A percentile compares a stretch with the other conserved stretches of the same genome.
These are phyloP conservation scores for Bipolaris bicolor DNA, from an alignment of 2,329 filamentous ascomycete genomes.

Conservation along the genomic window DNA sequence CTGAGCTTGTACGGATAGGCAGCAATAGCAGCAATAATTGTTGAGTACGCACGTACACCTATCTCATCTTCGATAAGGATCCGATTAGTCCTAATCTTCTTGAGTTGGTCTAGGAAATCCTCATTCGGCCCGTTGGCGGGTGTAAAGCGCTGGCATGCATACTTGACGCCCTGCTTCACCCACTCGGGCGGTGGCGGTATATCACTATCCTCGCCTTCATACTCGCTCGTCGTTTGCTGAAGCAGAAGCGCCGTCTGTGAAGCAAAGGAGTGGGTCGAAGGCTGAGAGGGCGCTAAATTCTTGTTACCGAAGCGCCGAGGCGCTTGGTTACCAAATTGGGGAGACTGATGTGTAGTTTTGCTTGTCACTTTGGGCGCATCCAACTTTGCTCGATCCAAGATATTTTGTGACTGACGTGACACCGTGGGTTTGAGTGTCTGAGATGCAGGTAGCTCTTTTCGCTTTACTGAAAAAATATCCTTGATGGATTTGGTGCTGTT, in stretches of 20 bases:
- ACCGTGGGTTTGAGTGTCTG: conserved; percentile 28
- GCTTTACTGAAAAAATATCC: conserved; percentile 15
- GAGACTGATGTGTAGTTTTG: conserved; percentile 22
- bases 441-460: conserved; percentile 19
- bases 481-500: conserved; percentile 28
- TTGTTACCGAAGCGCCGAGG: conserved; percentile 44
- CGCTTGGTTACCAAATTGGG: conserved; percentile 25
- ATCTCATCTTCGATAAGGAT: conserved; percentile 76
- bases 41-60: conserved; percentile 85
- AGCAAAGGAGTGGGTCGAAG: conserved; percentile 15
- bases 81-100: conserved; percentile 74
- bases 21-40: conserved; percentile 79
- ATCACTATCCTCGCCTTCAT: conserved; percentile 63
- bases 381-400: conserved; percentile 62
- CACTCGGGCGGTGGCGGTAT: conserved; percentile 74
- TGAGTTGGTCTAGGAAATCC: conserved; percentile 74
- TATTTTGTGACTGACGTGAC: conserved; percentile 38
- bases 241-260: conserved; percentile 54
- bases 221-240: conserved; percentile 77
- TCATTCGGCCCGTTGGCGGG: conserved; percentile 73
- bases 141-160: conserved; percentile 82
- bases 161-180: conserved; percentile 67
- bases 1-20: conserved; percentile 73
- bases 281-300: conserved; percentile 36
- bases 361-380: conserved; percentile 45